phyloP scores from a whole-genome alignment of 768 basidiomycete species.

The Hypholoma sublateritium region DNA sequence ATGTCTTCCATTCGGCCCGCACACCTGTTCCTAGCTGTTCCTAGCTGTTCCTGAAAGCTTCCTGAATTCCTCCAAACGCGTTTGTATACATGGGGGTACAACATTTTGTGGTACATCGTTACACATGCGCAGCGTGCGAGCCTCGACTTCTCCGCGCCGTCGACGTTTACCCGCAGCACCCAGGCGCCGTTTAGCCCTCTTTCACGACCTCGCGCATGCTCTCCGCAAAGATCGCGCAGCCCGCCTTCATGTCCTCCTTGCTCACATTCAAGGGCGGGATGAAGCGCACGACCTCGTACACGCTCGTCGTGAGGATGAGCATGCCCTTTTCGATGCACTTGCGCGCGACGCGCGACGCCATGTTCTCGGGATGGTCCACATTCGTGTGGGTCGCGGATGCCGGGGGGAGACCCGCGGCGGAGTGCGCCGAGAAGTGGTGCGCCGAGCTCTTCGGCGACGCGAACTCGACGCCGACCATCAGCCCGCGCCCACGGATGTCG shows the following conservation, averaged over 20 bases:
- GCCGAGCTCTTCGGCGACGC: constrained; percentile 57
- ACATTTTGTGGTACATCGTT: too few relatives aligned
- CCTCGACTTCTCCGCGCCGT: too few relatives aligned
- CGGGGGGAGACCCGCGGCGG: constrained; percentile 6
- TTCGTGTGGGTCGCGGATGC: background rate
- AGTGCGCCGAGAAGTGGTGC: constrained; percentile 26
- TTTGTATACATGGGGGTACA: too few relatives aligned
- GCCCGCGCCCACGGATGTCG: constrained; percentile 85
- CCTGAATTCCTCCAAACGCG: too few relatives aligned
- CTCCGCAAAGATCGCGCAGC: constrained; percentile 62
- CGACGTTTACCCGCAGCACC: too few relatives aligned
- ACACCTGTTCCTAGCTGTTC: too few relatives aligned
- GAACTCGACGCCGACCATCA: constrained; percentile 89
- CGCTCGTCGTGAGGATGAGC: constrained; percentile 85
- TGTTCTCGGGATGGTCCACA: constrained; percentile 34
- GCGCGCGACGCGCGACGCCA: constrained; percentile 71
- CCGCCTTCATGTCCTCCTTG: constrained; percentile 71
- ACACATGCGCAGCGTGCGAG: too few relatives aligned
- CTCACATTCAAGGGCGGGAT: constrained; percentile 89
- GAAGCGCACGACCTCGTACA: constrained; percentile 88
- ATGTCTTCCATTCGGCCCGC: too few relatives aligned
- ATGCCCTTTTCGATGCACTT: constrained; percentile 86
- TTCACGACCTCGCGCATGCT: constrained; percentile 69
- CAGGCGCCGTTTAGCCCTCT: constrained; percentile 31
- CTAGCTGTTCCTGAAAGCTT: too few relatives aligned